Evolutionary conservation across 768 basidiomycete species (phyloP).

Genomic region (Psilocybe cubensis): DNA sequence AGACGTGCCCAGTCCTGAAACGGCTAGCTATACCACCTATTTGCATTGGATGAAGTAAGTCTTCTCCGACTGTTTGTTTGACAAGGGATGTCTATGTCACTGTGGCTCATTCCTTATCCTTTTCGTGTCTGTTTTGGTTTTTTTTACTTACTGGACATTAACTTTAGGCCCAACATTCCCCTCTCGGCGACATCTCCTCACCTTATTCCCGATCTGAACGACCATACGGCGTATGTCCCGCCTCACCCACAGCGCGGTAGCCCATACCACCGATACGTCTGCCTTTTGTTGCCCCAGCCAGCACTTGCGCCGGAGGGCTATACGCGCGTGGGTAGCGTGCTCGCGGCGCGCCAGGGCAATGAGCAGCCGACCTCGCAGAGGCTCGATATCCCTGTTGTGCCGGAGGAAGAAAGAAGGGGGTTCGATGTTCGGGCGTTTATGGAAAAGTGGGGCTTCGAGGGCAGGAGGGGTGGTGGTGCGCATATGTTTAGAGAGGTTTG

Average conservation of each 20-base stretch:
- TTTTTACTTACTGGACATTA: neutral
- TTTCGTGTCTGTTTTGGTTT: constrained; percentile 5
- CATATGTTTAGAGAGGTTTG: constrained; percentile 88
- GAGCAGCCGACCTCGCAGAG: constrained; percentile 33
- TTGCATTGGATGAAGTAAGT: constrained; percentile 89
- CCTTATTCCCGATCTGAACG: constrained; percentile 45
- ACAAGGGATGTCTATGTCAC: neutral
- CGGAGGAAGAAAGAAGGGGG: constrained; percentile 49
- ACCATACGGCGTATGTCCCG: constrained; percentile 80
- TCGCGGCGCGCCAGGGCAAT: constrained; percentile 31
- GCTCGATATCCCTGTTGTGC: constrained; percentile 51
- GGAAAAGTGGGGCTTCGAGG: constrained; percentile 54
- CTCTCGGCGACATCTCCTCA: constrained; percentile 60
- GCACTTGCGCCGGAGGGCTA: constrained; percentile 35
- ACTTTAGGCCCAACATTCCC: constrained; percentile 75
- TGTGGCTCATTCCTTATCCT: too few relatives aligned
- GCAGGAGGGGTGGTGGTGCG: constrained; percentile 64
- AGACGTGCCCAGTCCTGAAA: constrained; percentile 85
- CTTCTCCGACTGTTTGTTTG: too few relatives aligned
- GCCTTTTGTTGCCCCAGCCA: constrained; percentile 76
- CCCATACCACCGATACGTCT: constrained; percentile 86
- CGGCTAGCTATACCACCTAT: constrained; percentile 67
- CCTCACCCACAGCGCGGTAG: constrained; percentile 93
- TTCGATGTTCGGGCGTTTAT: constrained; percentile 75
- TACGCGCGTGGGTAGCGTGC: constrained; percentile 36